Percentiles rank a stretch among this genome's conserved stretches.
phyloP scores from a whole-genome alignment of 2,329 filamentous ascomycete genomes.

The Aspergillus sp. region DNA sequence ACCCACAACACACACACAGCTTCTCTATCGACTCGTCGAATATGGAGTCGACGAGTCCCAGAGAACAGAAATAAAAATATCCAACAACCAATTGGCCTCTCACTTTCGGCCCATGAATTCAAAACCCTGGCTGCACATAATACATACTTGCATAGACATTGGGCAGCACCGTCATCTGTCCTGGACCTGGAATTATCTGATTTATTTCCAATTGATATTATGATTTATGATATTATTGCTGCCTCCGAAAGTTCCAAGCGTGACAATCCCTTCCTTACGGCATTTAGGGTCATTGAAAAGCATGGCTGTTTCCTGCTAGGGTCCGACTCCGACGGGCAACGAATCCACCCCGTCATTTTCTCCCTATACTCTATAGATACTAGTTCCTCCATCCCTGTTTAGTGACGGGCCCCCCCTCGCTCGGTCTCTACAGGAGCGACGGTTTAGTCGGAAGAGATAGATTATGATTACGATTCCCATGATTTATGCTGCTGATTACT shows the following conservation, averaged over 20 bases:
- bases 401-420: conserved; percentile 8
- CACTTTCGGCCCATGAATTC: not conserved
- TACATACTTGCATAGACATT: conserved; percentile 2
- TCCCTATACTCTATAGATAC: conserved; percentile 1
- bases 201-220: not conserved
- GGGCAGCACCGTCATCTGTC: conserved; percentile 6
- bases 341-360: conserved; percentile 2
- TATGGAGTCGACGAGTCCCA: not conserved
- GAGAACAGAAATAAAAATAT: not conserved
- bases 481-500: not conserved
- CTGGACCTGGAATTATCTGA: not conserved
- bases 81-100: not conserved
- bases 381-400: conserved; percentile 16
- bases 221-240: not conserved
- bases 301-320: conserved; percentile 7
- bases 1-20: not conserved
- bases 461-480: conserved; percentile 8
- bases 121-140: not conserved
- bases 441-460: not conserved
- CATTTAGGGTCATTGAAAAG: not conserved
- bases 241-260: not conserved
- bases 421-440: conserved; percentile 4
- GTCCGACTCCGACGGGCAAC: conserved; percentile 2
- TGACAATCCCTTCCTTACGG: not conserved
- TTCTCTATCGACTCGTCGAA: not conserved